A percentile compares a stretch with the other conserved stretches of the same genome.
These are phyloP conservation scores for Coffea canephora DNA, from an alignment of 257 asterid genomes.

Conservation along the genomic window DNA sequence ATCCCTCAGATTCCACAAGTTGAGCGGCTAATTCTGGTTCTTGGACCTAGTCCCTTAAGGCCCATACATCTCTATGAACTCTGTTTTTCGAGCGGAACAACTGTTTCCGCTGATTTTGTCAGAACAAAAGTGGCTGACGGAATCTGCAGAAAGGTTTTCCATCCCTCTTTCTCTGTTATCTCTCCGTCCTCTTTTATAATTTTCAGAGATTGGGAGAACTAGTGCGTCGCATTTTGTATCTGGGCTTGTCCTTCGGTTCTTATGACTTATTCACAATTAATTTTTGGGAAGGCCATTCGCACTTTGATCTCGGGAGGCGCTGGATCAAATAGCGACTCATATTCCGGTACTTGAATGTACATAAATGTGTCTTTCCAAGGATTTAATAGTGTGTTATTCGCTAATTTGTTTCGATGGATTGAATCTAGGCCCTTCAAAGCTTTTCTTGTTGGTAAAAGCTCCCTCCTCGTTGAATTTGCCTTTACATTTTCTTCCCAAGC, in stretches of 20 bases:
- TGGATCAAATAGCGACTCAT: constrained; percentile 57
- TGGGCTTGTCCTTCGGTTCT: not conserved
- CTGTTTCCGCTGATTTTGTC: constrained; percentile 41
- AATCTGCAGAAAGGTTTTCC: constrained; percentile 70
- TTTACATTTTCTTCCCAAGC: constrained; percentile 88
- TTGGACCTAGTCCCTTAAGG: constrained; percentile 89
- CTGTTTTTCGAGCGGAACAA: constrained; percentile 45
- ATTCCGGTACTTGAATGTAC: constrained; percentile 45
- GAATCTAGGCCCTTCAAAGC: constrained; percentile 70
- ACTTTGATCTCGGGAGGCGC: constrained; percentile 79
- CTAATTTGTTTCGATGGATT: constrained; percentile 7
- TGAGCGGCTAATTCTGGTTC: constrained; percentile 56
- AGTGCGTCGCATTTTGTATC: not conserved
- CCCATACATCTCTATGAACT: constrained; percentile 78
- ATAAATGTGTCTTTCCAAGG: not conserved
- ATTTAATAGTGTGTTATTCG: not conserved
- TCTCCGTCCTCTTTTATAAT: not conserved
- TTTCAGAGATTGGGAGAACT: not conserved
- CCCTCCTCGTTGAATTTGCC: constrained; percentile 65
- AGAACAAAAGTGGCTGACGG: constrained; percentile 59
- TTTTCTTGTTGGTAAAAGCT: constrained; percentile 83
- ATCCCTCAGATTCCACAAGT: constrained; percentile 53
- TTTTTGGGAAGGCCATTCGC: constrained; percentile 68
- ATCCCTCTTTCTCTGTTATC: not conserved
- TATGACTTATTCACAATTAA: not conserved